A percentile compares a stretch with the other conserved stretches of the same genome.
Evolutionary conservation across 352 stramenopile genomes (phyloP).

Genomic region (Pythium guiyangense): DNA sequence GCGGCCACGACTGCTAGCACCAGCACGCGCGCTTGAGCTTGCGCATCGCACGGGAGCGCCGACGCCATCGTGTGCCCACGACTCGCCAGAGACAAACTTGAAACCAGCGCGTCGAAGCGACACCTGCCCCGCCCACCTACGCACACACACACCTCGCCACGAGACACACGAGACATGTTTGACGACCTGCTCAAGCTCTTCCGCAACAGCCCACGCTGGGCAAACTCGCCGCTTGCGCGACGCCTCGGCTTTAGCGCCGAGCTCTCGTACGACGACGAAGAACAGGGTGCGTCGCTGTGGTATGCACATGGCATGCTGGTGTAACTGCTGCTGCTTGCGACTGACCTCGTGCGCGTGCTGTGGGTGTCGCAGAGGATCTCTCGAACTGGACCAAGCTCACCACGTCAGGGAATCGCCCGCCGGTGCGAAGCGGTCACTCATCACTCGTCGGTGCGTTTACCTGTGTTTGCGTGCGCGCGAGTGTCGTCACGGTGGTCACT

Average conservation of each 20-base stretch:
- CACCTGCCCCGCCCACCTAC: background rate
- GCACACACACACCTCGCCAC: no score
- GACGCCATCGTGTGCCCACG: no score
- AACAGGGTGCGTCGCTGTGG: slow-evolving; percentile 23
- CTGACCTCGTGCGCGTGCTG: background rate
- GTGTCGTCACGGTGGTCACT: no score
- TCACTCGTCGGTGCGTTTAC: slow-evolving; percentile 59
- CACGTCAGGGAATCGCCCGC: slow-evolving; percentile 62
- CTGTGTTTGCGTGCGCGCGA: no score
- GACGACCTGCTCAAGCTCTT: slow-evolving; percentile 81
- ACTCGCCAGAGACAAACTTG: slow-evolving; percentile 8
- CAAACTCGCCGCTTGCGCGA: slow-evolving; percentile 66
- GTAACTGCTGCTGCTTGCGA: slow-evolving; percentile 3
- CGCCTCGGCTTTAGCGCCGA: slow-evolving; percentile 66
- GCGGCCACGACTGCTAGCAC: no score
- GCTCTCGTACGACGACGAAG: slow-evolving; percentile 55
- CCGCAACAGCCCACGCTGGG: slow-evolving; percentile 75
- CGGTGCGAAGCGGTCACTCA: slow-evolving; percentile 74
- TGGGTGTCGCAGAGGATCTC: slow-evolving; percentile 26
- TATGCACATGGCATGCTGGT: background rate
- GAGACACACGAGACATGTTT: slow-evolving; percentile 27
- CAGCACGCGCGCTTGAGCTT: no score
- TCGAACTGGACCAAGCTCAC: slow-evolving; percentile 75
- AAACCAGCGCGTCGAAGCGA: slow-evolving; percentile 3
- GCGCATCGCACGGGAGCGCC: no score